phyloP scores from a whole-genome alignment of 2,329 filamentous ascomycete genomes.

The Aspergillus neotritici region DNA sequence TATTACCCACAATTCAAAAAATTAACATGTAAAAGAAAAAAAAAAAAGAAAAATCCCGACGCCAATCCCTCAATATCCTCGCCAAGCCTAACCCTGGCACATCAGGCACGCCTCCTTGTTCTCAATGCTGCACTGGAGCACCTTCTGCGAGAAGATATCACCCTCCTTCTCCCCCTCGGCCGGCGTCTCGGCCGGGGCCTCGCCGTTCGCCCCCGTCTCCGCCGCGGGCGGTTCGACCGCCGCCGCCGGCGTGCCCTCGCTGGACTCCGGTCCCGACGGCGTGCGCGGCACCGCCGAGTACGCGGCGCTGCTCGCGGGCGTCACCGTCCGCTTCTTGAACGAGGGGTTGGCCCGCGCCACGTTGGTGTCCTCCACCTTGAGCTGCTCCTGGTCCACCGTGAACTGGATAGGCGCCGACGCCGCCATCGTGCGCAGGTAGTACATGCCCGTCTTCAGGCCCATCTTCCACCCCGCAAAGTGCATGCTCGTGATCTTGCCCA shows the following conservation, averaged over 20 bases:
- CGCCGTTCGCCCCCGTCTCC: conserved; percentile 56
- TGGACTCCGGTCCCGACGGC: conserved; percentile 58
- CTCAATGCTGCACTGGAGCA: conserved; percentile 91
- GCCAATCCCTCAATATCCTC: conserved; percentile 1
- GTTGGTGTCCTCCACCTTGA: conserved; percentile 79
- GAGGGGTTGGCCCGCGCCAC: conserved; percentile 56
- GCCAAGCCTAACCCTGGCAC: conserved; percentile 74
- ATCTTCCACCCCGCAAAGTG: conserved; percentile 99
- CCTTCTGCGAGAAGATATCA: conserved; percentile 93
- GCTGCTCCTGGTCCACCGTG: conserved; percentile 93
- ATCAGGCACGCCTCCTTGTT: conserved; percentile 93
- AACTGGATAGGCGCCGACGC: conserved; percentile 97
- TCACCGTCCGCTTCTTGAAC: conserved; percentile 64
- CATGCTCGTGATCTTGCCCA: conserved; percentile 99
- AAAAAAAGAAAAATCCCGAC: conserved; percentile 1
- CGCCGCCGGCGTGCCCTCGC: conserved; percentile 23
- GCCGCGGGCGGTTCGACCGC: conserved; percentile 50
- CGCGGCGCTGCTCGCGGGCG: conserved; percentile 50
- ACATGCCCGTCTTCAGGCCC: conserved; percentile 99
- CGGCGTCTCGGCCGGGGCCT: conserved; percentile 16
- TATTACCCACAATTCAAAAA: not conserved
- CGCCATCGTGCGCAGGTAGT: conserved; percentile 97
- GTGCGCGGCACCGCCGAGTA: conserved; percentile 60
- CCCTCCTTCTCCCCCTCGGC: conserved; percentile 72
- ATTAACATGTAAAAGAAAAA: conserved; percentile 3